Percentiles rank a stretch among this genome's conserved stretches.
These are phyloP conservation scores for Dillenia turbinata DNA, from an alignment of 164 flowering plant genomes.

Conservation along the genomic window DNA sequence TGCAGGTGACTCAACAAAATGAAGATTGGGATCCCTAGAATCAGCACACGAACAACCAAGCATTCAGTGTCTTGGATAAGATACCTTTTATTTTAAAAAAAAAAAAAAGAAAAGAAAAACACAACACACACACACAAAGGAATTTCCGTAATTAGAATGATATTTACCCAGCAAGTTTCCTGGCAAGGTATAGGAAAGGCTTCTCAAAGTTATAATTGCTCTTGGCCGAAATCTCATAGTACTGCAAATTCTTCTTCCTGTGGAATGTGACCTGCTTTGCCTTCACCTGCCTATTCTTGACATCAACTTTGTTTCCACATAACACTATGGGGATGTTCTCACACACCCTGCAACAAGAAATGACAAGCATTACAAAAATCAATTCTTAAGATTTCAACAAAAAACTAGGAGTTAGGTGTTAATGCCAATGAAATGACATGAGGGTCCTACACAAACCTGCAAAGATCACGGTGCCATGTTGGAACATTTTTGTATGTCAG, in stretches of 20 bases:
- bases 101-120: neutral
- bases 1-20: slow-evolving; percentile 66
- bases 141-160: neutral
- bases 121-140: neutral
- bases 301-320: slow-evolving; percentile 92
- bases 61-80: neutral
- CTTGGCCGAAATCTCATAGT: slow-evolving; percentile 86
- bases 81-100: too few species aligned
- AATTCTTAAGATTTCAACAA: neutral
- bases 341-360: slow-evolving; percentile 44
- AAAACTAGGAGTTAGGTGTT: neutral
- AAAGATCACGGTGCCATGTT: slow-evolving; percentile 88
- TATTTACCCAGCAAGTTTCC: slow-evolving; percentile 80
- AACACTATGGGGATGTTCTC: slow-evolving; percentile 86
- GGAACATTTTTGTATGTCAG: slow-evolving; percentile 93
- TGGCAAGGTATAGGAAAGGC: slow-evolving; percentile 76
- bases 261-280: slow-evolving; percentile 92
- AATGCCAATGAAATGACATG: too few species aligned
- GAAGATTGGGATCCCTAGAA: slow-evolving; percentile 53
- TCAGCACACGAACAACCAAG: neutral
- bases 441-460: slow-evolving; percentile 39
- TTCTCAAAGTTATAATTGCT: slow-evolving; percentile 86
- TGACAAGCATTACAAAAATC: neutral
- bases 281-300: slow-evolving; percentile 87
- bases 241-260: slow-evolving; percentile 78